These are phyloP conservation scores for Harringtonia aguacate DNA, from an alignment of 2,329 filamentous ascomycete genomes.

Conservation along the genomic window DNA sequence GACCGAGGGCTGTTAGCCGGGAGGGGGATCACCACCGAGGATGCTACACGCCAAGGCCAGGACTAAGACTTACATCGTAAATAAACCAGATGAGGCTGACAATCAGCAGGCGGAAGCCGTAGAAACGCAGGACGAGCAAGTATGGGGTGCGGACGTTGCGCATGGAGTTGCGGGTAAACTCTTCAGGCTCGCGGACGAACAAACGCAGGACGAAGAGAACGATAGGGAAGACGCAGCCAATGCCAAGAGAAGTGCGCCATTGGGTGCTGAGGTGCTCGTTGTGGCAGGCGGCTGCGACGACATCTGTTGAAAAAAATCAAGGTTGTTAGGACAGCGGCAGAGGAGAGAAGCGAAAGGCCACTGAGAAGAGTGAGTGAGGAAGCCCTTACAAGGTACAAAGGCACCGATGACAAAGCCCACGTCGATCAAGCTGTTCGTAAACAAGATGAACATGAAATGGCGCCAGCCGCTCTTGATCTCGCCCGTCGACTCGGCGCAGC, in stretches of 20 bases:
- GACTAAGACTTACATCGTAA: conserved; percentile 41
- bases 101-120: conserved; percentile 59
- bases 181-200: conserved; percentile 67
- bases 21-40: background rate
- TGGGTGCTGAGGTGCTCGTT: conserved; percentile 58
- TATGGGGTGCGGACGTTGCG: conserved; percentile 47
- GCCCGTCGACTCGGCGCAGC: conserved; percentile 71
- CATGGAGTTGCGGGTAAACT: conserved; percentile 64
- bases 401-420: conserved; percentile 74
- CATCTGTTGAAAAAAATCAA: conserved; percentile 16
- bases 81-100: conserved; percentile 77
- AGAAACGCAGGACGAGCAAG: conserved; percentile 48
- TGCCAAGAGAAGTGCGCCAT: conserved; percentile 72
- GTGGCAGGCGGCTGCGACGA: conserved; percentile 44
- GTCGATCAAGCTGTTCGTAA: conserved; percentile 16
- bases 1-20: background rate
- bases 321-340: conserved; percentile 4
- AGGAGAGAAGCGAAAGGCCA: conserved; percentile 6
- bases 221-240: conserved; percentile 69
- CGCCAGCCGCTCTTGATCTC: conserved; percentile 70
- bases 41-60: background rate
- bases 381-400: conserved; percentile 48
- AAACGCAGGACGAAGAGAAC: conserved; percentile 60
- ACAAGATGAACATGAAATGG: conserved; percentile 81
- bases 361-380: background rate